Conservation (phyloP, 139 green algal species). For the Closterium sp. region DNA sequence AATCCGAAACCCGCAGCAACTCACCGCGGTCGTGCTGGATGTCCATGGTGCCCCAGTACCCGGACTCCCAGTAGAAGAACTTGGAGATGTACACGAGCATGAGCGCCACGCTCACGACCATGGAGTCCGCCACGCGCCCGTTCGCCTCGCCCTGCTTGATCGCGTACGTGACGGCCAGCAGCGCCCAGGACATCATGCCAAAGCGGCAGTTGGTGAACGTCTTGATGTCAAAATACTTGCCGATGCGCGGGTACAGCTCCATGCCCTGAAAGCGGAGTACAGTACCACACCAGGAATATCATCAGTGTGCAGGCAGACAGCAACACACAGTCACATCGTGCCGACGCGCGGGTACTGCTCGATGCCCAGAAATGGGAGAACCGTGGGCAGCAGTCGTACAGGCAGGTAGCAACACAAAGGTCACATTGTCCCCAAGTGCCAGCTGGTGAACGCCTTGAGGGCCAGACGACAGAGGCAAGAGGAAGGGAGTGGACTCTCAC, state of each 20-base stretch:
- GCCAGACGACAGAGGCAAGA: constrained; percentile 35
- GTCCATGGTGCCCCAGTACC: constrained; percentile 79
- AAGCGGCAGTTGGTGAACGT: constrained; percentile 81
- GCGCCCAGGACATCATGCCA: constrained; percentile 69
- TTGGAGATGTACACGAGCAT: constrained; percentile 59
- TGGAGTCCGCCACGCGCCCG: constrained; percentile 61
- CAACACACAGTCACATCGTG: constrained; percentile 49
- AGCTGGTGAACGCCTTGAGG: constrained; percentile 82
- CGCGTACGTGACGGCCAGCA: constrained; percentile 39
- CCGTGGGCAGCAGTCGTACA: constrained; percentile 17
- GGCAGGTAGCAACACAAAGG: no score
- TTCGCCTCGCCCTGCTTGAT: constrained; percentile 60
- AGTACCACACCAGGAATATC: background rate
- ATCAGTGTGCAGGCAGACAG: background rate
- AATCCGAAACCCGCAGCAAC: no score
- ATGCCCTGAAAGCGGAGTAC: constrained; percentile 47
- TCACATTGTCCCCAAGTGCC: constrained; percentile 73
- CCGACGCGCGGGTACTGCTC: constrained; percentile 62
- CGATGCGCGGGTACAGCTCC: constrained; percentile 76
- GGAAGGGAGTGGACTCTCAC: constrained; percentile 17
- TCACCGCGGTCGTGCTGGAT: constrained; percentile 72
- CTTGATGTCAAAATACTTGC: constrained; percentile 74
- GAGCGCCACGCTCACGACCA: constrained; percentile 59
- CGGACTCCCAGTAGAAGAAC: constrained; percentile 72
- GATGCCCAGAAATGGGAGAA: constrained; percentile 57